Conservation (phyloP, 768 basidiomycete species). For the Serpula lacrymans region DNA sequence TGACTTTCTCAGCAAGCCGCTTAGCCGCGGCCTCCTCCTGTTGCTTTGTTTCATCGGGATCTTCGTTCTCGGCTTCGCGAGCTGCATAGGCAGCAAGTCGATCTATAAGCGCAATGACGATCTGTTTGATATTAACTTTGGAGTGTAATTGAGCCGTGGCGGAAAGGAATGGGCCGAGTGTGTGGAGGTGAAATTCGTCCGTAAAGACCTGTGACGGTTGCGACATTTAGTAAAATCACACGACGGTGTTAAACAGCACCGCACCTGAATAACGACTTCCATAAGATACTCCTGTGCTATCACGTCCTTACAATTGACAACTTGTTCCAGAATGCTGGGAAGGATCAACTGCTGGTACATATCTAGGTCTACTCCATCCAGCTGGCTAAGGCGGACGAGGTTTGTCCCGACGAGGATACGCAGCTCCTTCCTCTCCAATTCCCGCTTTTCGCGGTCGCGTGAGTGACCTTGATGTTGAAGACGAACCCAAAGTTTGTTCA, state of each 20-base stretch:
- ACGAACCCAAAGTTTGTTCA: slow-evolving; percentile 99
- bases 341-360: slow-evolving; percentile 86
- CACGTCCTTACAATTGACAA: slow-evolving; percentile 97
- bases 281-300: slow-evolving; percentile 99
- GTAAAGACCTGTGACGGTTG: slow-evolving; percentile 77
- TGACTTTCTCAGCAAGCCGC: slow-evolving; percentile 84
- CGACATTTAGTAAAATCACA: not conserved
- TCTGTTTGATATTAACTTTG: slow-evolving; percentile 97
- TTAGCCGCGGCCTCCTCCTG: slow-evolving; percentile 93
- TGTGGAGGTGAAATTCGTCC: slow-evolving; percentile 96
- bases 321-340: slow-evolving; percentile 92
- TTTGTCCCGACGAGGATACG: slow-evolving; percentile 98
- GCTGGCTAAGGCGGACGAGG: slow-evolving; percentile 89
- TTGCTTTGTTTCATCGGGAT: slow-evolving; percentile 88
- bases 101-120: slow-evolving; percentile 97
- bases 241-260: slow-evolving; percentile 20
- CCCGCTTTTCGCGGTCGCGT: slow-evolving; percentile 94
- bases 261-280: slow-evolving; percentile 98
- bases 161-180: slow-evolving; percentile 93
- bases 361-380: slow-evolving; percentile 94
- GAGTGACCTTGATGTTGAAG: slow-evolving; percentile 98
- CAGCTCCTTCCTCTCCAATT: slow-evolving; percentile 91
- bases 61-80: slow-evolving; percentile 94
- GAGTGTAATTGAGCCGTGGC: slow-evolving; percentile 96
- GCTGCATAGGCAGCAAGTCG: slow-evolving; percentile 94